Base-by-base conservation (phyloP, 2,329 filamentous ascomycete species). In the Dactylonectria estremocensis region DNA sequence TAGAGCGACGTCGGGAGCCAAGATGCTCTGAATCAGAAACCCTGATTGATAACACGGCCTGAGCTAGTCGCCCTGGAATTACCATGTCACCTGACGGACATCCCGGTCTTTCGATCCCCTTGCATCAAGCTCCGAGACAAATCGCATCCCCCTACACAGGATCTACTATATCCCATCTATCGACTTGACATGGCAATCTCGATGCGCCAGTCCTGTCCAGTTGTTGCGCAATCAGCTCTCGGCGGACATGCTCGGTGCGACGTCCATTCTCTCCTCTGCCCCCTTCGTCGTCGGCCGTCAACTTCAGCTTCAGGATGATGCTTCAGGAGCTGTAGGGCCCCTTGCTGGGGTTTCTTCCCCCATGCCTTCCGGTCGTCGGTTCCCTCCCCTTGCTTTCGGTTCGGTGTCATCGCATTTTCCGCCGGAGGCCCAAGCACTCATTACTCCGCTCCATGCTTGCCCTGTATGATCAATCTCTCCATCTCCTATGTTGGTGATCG, bases 361-460 rank as follows among this genome's bases (percentile, higher is more conserved):
- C 52, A 56, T 28, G n/a, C 52, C 20, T 33, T 45, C 31, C 20
- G 2, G 33, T 14, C n/a, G 5, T 56, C 33, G 52, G 20, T 33
- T 43, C 46, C 60, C 31, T 63, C 50, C 45, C 60, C 60, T 63
- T 63, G 56, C 60, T 63, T 48, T 63, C 60, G 53, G 54, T 37
- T 63, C 52, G 9, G 52, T 20, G 33, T 20, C 10, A 57, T 57
- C 53, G 13, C 50, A 53, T 53, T 31, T 53, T n/a, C n/a, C 33
- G 20, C 24, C 50, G 14, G 28, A 20, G 50, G 50, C 28, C 50
- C 50, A 53, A 53, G 40, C 40, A n/a, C 16, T n/a, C 14, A 43
- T n/a, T 43, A 14, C 40, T 14, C 40, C n/a, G 31, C 50, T 53
- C 48, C 24, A 3, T 20, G 50, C 31, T 31, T 18, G 28, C 16